Percentiles rank a stretch among this genome's conserved stretches.
Evolutionary conservation across 2,329 filamentous ascomycete species (phyloP).

Genomic region (Lecanicillium sp.): DNA sequence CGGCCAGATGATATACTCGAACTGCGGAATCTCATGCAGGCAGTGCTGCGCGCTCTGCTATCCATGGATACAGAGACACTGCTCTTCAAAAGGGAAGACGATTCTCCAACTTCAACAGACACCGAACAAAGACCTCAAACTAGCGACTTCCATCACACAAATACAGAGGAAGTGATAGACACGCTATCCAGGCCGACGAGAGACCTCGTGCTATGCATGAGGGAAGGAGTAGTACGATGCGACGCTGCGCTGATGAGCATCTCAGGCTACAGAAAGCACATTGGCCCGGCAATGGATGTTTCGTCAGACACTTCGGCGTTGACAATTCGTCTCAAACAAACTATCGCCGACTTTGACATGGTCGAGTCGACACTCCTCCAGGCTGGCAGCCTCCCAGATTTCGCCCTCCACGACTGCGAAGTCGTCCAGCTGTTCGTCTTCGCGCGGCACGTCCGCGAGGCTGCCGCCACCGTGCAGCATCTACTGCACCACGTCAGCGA

Average conservation of each 20-base stretch:
- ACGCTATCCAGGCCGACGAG: conserved; percentile 40
- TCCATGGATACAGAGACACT: conserved; percentile 44
- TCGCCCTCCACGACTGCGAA: conserved; percentile 42
- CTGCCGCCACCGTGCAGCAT: conserved; percentile 40
- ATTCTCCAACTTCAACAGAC: conserved; percentile 17
- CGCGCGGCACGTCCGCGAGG: conserved; percentile 47
- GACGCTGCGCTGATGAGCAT: conserved; percentile 50
- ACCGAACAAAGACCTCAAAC: conserved; percentile 7
- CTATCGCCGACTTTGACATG: conserved; percentile 40
- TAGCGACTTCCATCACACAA: conserved; percentile 3
- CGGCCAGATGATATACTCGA: conserved; percentile 42
- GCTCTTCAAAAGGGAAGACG: conserved; percentile 33
- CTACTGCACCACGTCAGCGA: conserved; percentile 41
- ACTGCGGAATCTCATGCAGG: conserved; percentile 50
- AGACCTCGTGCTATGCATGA: conserved; percentile 41
- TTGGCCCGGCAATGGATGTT: conserved; percentile 37
- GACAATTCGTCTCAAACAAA: conserved; percentile 34
- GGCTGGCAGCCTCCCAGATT: conserved; percentile 38
- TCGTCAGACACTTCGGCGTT: conserved; percentile 37
- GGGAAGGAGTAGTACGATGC: conserved; percentile 36
- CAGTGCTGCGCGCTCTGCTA: conserved; percentile 46
- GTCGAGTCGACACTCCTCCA: conserved; percentile 42
- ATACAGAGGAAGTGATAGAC: conserved; percentile 6
- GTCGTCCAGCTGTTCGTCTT: conserved; percentile 50
- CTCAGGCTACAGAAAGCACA: conserved; percentile 41